Conservation (phyloP, 83 land plant genomes). For the Isoetes engelmannii region DNA sequence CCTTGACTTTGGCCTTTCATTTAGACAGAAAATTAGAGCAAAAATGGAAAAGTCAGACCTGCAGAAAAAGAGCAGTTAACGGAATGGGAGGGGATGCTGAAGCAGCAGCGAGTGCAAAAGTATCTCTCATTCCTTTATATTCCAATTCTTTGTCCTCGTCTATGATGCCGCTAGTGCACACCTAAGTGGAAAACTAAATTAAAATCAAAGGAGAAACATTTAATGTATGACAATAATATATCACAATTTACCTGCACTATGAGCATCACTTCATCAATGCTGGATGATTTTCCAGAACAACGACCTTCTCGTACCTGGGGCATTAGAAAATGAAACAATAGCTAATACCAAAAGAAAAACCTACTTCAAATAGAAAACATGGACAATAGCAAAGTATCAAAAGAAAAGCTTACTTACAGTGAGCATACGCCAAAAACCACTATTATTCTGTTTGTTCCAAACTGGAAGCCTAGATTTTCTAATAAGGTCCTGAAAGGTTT, state of each 20-base stretch:
- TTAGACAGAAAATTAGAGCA: not conserved
- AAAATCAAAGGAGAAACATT: not conserved
- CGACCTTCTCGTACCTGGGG: not conserved
- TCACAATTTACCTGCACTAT: not conserved
- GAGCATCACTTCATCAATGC: not conserved
- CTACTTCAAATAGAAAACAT: not conserved
- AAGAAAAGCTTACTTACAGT: slow-evolving; percentile 44
- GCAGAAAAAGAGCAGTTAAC: slow-evolving; percentile 66
- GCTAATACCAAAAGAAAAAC: slow-evolving; percentile 10
- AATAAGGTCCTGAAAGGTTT: slow-evolving; percentile 65
- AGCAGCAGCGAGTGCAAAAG: slow-evolving; percentile 42
- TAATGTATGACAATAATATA: not conserved
- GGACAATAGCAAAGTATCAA: not conserved
- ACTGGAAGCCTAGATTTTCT: slow-evolving; percentile 60
- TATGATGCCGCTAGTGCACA: slow-evolving; percentile 57
- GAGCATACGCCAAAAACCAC: slow-evolving; percentile 96
- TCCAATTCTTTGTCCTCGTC: slow-evolving; percentile 41
- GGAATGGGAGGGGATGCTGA: slow-evolving; percentile 66
- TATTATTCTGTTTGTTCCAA: slow-evolving; percentile 79
- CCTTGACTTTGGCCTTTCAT: too few species aligned
- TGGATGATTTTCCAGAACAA: not conserved
- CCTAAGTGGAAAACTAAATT: slow-evolving; percentile 32
- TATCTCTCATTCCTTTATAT: slow-evolving; percentile 48
- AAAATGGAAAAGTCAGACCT: slow-evolving; percentile 41
- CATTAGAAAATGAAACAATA: not conserved